Evolutionary conservation across 495 filamentous ascomycete genomes (phyloP).

Genomic region (Talaromyces borbonicus): DNA sequence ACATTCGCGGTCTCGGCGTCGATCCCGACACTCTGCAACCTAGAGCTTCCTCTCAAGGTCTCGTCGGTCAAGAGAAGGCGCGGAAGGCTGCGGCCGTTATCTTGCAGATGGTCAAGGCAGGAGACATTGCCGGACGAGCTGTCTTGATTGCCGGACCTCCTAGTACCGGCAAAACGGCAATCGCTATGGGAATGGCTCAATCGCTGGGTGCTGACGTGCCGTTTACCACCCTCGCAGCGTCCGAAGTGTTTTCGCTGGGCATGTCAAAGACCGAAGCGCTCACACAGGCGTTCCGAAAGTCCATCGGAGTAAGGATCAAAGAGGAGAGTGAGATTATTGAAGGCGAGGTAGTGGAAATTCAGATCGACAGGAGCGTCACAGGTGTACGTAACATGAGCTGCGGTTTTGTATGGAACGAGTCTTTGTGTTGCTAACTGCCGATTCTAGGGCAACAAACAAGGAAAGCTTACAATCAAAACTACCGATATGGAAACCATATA

Average conservation of each 20-base stretch:
- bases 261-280: conserved; percentile 99
- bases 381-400: conserved; percentile 46
- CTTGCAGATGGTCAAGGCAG: conserved; percentile 95
- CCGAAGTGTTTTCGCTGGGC: conserved; percentile 95
- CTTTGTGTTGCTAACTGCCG: too few species aligned
- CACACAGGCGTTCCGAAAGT: conserved; percentile 94
- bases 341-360: conserved; percentile 97
- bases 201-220: conserved; percentile 88
- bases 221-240: conserved; percentile 90
- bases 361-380: conserved; percentile 94
- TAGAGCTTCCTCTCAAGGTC: conserved; percentile 76
- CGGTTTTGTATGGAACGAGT: too few species aligned
- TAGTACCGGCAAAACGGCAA: conserved; percentile 96
- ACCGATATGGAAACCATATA: conserved; percentile 99
- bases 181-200: conserved; percentile 98
- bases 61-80: conserved; percentile 93
- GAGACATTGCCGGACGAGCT: conserved; percentile 93
- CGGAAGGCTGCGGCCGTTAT: conserved; percentile 93
- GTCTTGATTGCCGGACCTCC: conserved; percentile 94
- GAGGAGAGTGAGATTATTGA: conserved; percentile 99
- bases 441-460: conserved; percentile 74
- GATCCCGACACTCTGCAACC: conserved; percentile 87
- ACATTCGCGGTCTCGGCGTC: conserved; percentile 92
- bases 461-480: conserved; percentile 98
- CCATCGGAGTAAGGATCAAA: conserved; percentile 92